These are phyloP conservation scores for Boeremia exigua DNA, from an alignment of 2,329 filamentous ascomycete genomes.

Conservation along the genomic window DNA sequence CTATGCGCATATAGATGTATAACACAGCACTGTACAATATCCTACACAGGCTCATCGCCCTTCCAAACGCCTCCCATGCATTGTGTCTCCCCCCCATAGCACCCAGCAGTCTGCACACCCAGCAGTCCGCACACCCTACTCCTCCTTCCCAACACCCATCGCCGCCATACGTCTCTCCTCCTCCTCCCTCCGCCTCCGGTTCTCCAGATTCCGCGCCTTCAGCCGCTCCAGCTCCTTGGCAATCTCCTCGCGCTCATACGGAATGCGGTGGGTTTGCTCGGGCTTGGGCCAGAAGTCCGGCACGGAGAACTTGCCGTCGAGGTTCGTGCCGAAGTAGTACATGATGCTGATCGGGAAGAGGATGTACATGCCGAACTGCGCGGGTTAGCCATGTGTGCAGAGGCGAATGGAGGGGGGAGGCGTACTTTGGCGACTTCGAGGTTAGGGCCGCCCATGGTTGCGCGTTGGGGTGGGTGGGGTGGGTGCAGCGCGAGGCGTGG, in stretches of 20 bases:
- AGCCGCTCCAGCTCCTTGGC: conserved; percentile 78
- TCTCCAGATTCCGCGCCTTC: conserved; percentile 57
- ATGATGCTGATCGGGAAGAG: conserved; percentile 99
- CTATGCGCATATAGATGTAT: conserved; percentile 31
- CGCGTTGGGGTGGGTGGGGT: conserved; percentile 15
- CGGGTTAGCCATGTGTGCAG: conserved; percentile 1
- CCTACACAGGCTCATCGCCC: conserved; percentile 20
- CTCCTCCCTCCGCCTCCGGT: conserved; percentile 56
- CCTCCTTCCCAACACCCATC: conserved; percentile 23
- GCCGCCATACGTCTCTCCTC: conserved; percentile 31
- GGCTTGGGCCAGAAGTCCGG: conserved; percentile 92
- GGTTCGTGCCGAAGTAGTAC: conserved; percentile 99
- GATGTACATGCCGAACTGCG: conserved; percentile 95
- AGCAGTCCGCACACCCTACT: conserved; percentile 5
- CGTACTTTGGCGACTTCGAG: conserved; percentile 92
- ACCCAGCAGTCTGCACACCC: neutral
- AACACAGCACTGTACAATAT: conserved; percentile 37
- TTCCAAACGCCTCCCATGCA: conserved; percentile 30
- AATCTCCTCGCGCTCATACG: conserved; percentile 81
- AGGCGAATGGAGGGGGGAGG: neutral
- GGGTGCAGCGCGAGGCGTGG: neutral
- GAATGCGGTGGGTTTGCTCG: conserved; percentile 77
- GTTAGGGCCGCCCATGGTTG: conserved; percentile 79
- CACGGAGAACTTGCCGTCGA: conserved; percentile 83
- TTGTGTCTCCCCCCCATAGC: neutral